Base-by-base conservation (phyloP, 176 grass and related monocot genomes). In the Lolium perenne region DNA sequence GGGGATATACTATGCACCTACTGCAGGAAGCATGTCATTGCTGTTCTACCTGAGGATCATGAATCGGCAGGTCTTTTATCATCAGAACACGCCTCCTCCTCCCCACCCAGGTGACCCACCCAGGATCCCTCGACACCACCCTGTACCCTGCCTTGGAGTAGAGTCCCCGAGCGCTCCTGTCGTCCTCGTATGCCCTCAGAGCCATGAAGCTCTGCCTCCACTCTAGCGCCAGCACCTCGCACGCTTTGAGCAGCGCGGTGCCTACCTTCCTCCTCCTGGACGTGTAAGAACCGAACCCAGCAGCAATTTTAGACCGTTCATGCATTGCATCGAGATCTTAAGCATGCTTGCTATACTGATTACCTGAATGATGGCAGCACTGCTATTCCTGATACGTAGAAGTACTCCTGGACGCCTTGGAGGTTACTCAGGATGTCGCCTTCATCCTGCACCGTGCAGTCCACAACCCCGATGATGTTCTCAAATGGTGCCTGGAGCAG, bases 311-410 rank as follows among this genome's bases (percentile, higher is more conserved):
- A 81, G 41, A 7, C 7, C 71, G 14, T 35, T 55, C 13, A 14
- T 35, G n/a, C 26, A 48, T 25, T 63, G 47, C 3, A 49, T 50
- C 12, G 21, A 12, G 17, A 26, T 16, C 7, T n/a, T 54, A 26
- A 41, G 2, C 53, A 7, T 59, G 3, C 3, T 32, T 56, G 15
- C 6, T 1, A 20, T 23, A 2, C n/a, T 82, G 16, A 8, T 62
- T 71, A 94, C 96, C 96, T 98, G 78, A 91, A 92, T 40, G 88
- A 87, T 38, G 81, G 87, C 47, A 98, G 79, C 16, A 95, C 96
- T 13, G 95, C 93, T 14, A 95, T 98, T 84, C 95, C 95, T 71
- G 95, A 98, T 63, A 98, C 79, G 7, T 94, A 98, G 53, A 98
- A 54, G 77, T 95, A 98, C 38, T 95, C 93, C 4, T 92, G 64